Base-by-base conservation (phyloP, 176 grass and related monocot species). In the Oryza punctata region DNA sequence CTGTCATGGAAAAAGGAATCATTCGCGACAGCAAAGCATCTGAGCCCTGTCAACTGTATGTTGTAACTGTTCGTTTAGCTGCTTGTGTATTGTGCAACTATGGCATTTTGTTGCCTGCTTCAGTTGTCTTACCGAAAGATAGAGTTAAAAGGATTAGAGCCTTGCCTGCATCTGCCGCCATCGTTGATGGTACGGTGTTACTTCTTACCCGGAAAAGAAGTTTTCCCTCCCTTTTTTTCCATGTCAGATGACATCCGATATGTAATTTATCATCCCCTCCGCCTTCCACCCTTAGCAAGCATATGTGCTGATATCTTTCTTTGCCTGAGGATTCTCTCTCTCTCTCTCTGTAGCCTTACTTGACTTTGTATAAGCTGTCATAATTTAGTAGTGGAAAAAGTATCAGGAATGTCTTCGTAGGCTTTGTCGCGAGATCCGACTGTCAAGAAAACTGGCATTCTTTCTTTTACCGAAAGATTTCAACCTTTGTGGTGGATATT, bases 11-110 rank as follows among this genome's bases (percentile, higher is more conserved):
- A 76, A 76, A 76, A 47, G 86, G 60, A 50, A 78, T 85, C 82
- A 88, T 80, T 44, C 21, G 68, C 7, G 47, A 57, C 73, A 43
- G 74, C 73, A 82, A 82, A 82, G 70, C 72, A 81, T 79, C 64
- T 69, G 29, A 44, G 41, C 78, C 78, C 73, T 67, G 67, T 82
- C 70, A 63, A 63, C 76, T 91, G 84, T 79, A 85, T 85, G 72
- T 81, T 70, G 73, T 87, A 85, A 82, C 50, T 69, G 67, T 88
- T 84, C n/a, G 37, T 85, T 75, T 69, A 69, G 77, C 76, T 77
- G 46, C 69, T 73, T 63, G 76, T 87, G 79, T 81, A 77, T 75
- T 82, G 78, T 87, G 85, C 78, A 87, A 69, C 78, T 67, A 66
- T 59, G 27, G 72, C 38, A 74, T 70, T 70, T 35, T 72, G 60